Evolutionary conservation across 441 rosid species (phyloP).

Genomic region (Sinapis alba): DNA sequence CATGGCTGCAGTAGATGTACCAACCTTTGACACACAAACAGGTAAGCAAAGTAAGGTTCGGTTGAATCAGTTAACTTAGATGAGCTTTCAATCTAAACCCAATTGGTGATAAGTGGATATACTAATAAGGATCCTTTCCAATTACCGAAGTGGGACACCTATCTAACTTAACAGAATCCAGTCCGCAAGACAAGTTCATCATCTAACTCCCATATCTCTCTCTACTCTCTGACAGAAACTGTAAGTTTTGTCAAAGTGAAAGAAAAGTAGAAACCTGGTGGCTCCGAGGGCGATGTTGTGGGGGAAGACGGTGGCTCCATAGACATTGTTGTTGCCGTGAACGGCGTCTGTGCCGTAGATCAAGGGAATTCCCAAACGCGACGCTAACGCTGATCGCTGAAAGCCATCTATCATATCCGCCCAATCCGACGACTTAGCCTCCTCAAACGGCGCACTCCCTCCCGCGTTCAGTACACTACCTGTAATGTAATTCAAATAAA

Average conservation of each 20-base stretch:
- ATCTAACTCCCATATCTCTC: no score
- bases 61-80: no score
- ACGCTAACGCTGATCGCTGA: slow-evolving; percentile 64
- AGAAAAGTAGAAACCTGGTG: slow-evolving; percentile 55
- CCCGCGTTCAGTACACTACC: slow-evolving; percentile 73
- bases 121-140: no score
- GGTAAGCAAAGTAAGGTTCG: neutral
- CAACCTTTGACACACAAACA: neutral
- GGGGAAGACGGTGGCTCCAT: slow-evolving; percentile 87
- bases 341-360: slow-evolving; percentile 93
- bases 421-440: slow-evolving; percentile 71
- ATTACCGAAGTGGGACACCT: no score
- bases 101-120: no score
- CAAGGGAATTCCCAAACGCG: slow-evolving; percentile 79
- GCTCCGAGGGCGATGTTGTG: slow-evolving; percentile 91
- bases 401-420: slow-evolving; percentile 83
- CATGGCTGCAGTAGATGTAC: neutral
- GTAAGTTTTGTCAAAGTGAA: neutral
- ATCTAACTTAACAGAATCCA: no score
- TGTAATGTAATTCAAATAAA: slow-evolving; percentile 24
- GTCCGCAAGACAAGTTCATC: no score
- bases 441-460: slow-evolving; percentile 68
- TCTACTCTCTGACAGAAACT: neutral
- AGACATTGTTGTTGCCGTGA: slow-evolving; percentile 80
- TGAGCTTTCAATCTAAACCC: no score